Evolutionary conservation across 345 rosid genomes (phyloP), one percentile per base, ranked within the genome.

Genomic region (Lumnitzera racemosa): DNA sequence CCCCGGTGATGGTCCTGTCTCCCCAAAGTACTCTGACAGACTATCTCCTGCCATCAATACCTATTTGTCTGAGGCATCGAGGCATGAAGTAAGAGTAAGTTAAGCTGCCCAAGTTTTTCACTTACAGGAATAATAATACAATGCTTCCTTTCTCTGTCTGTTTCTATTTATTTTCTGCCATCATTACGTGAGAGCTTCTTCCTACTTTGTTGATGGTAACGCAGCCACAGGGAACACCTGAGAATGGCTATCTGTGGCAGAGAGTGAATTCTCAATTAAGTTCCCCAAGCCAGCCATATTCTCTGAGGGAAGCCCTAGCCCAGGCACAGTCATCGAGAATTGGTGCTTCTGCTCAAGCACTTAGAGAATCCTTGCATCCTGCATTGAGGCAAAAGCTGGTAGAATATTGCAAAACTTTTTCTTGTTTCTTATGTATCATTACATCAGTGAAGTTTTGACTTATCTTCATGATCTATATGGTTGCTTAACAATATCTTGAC

Each of bases 321-420:
- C 99, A 94, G 78, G 99, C 96, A 47, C 98, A 94, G 69, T 94
- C 97, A 57, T 94, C 97, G 9, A 88, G 99, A 73, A 90, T 90
- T 63, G 99, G 97, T 67, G 97, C 99, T 76, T 94, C 97, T 20
- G 88, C 97, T 50, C 99, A 94, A 80, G 99, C 96, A 60, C 85
- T 94, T 36, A 74, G 96, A 75, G 99, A 90, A 74, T 94, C 99
- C 52, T 75, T 90, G 82, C 97, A 94, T 70, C 99, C 99, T 55
- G 75, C 90, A 63, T 77, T 94, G 83, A 82, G 99, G 74, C 97
- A 94, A 72, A 89, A 90, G 63, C 81, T 94, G 90, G 99, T 94
- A 80, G 20, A 11, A 46, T 53, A 74, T 58, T 57, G 24, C 48
- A 47, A 64, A 58, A n/a, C 23, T 55, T 63, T 27, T 43, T 12